Conservation (phyloP, 2,329 filamentous ascomycete genomes). For the Colletotrichum tropicicola region DNA sequence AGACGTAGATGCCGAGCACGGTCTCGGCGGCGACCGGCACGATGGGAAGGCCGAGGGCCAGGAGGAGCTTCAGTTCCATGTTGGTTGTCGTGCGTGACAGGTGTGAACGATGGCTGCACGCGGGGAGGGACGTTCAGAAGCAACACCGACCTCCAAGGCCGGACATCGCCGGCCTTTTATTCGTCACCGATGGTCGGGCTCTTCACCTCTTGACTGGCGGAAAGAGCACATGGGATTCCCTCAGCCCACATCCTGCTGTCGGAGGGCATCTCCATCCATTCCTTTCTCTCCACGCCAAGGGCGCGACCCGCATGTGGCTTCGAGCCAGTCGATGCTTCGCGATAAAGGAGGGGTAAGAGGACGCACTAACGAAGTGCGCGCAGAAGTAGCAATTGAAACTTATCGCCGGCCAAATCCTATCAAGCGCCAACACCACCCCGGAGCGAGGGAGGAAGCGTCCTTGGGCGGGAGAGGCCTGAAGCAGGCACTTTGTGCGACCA, state of each 20-base stretch:
- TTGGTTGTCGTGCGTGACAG: no score
- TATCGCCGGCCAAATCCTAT: slow-evolving; percentile 5
- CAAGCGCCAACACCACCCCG: not conserved
- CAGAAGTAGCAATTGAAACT: not conserved
- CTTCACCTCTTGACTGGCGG: not conserved
- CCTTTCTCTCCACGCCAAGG: not conserved
- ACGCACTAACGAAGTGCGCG: not conserved
- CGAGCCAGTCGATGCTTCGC: slow-evolving; percentile 16
- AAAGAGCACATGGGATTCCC: not conserved
- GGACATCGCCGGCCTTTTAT: slow-evolving; percentile 15
- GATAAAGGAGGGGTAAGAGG: slow-evolving; percentile 26
- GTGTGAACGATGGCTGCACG: no score
- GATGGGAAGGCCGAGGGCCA: slow-evolving; percentile 38
- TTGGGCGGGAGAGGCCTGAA: not conserved
- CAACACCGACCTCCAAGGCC: not conserved
- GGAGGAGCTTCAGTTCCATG: slow-evolving; percentile 51
- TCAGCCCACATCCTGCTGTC: not conserved
- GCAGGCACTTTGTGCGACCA: not conserved
- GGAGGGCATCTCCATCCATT: not conserved
- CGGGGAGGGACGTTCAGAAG: no score
- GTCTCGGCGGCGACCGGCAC: slow-evolving; percentile 66
- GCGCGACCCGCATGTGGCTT: slow-evolving; percentile 17
- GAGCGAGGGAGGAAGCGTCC: not conserved
- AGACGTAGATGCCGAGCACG: slow-evolving; percentile 84
- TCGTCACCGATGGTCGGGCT: not conserved